phyloP scores from a whole-genome alignment of 345 rosid species.

The Salix viminalis region DNA sequence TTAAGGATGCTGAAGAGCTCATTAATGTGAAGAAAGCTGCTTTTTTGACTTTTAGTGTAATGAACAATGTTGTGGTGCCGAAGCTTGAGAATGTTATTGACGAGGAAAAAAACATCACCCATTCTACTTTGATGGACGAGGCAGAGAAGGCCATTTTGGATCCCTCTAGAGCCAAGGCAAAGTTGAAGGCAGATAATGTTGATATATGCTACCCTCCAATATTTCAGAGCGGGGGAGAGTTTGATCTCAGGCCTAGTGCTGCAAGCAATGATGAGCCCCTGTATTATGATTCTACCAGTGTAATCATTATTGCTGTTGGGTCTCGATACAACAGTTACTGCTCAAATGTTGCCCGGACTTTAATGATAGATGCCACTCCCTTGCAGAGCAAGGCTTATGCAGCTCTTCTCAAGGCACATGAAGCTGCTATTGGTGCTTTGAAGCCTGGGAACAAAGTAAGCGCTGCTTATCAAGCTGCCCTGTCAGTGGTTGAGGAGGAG shows the following conservation, averaged over 20 bases:
- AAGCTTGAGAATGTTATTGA: conserved; percentile 80
- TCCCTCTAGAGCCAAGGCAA: conserved; percentile 68
- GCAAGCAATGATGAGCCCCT: conserved; percentile 71
- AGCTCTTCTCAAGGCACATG: conserved; percentile 84
- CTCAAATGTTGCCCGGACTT: conserved; percentile 77
- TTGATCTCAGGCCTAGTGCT: conserved; percentile 90
- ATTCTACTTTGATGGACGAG: conserved; percentile 76
- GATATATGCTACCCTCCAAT: conserved; percentile 94
- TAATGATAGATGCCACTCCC: conserved; percentile 72
- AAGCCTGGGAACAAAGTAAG: conserved; percentile 63
- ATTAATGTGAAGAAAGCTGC: conserved; percentile 81
- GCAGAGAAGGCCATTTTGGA: conserved; percentile 76
- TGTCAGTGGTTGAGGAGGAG: conserved; percentile 65
- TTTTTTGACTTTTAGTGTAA: conserved; percentile 59
- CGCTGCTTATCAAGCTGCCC: conserved; percentile 64
- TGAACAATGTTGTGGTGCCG: conserved; percentile 81
- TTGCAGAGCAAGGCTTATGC: conserved; percentile 74
- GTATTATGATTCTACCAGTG: conserved; percentile 78
- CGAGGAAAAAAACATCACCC: conserved; percentile 74
- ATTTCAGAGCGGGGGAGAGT: conserved; percentile 86
- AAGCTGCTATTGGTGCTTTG: conserved; percentile 65
- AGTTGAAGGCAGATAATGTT: conserved; percentile 74
- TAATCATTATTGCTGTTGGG: conserved; percentile 78
- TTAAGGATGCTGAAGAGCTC: conserved; percentile 65
- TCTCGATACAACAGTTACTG: conserved; percentile 81